A percentile compares a stretch with the other conserved stretches of the same genome.
phyloP scores from a whole-genome alignment of 352 stramenopile species.

The Bremia lactucae region DNA sequence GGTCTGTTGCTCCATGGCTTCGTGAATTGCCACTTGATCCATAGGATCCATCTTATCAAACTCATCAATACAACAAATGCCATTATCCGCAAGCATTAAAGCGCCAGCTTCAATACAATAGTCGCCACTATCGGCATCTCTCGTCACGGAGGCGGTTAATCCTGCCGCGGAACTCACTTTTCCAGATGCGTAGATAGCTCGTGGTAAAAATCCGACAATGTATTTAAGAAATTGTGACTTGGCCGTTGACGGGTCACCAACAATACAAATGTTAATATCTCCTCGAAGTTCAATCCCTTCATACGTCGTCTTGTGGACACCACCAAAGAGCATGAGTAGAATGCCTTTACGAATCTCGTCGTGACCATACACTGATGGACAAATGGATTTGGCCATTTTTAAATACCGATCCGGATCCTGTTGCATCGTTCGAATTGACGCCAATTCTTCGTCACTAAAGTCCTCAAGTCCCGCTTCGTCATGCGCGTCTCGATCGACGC shows the following conservation, averaged over 20 bases:
- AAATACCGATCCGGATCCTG: slow-evolving; percentile 83
- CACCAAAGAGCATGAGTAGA: slow-evolving; percentile 95
- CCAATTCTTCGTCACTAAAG: slow-evolving; percentile 89
- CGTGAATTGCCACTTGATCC: slow-evolving; percentile 98
- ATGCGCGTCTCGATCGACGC: slow-evolving; percentile 19
- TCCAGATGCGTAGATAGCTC: slow-evolving; percentile 97
- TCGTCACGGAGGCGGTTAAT: slow-evolving; percentile 94
- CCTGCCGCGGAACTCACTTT: slow-evolving; percentile 97
- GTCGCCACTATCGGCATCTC: slow-evolving; percentile 90
- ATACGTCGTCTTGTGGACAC: slow-evolving; percentile 95
- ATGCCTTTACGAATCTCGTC: slow-evolving; percentile 90
- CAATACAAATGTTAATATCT: slow-evolving; percentile 99
- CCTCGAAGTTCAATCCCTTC: slow-evolving; percentile 97
- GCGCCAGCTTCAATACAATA: slow-evolving; percentile 89
- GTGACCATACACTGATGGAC: slow-evolving; percentile 96
- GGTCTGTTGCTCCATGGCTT: slow-evolving; percentile 99
- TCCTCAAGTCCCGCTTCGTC: slow-evolving; percentile 32
- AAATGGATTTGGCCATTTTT: slow-evolving; percentile 93
- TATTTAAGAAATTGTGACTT: slow-evolving; percentile 99
- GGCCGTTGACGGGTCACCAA: slow-evolving; percentile 95
- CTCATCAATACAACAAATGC: slow-evolving; percentile 99
- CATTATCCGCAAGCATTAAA: slow-evolving; percentile 97
- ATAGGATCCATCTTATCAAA: slow-evolving; percentile 97
- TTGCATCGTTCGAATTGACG: slow-evolving; percentile 89
- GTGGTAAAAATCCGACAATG: slow-evolving; percentile 87